Percentiles rank a stretch among this genome's conserved stretches.
phyloP scores from a whole-genome alignment of 805 yeast genomes.

The Brettanomyces nanus region DNA sequence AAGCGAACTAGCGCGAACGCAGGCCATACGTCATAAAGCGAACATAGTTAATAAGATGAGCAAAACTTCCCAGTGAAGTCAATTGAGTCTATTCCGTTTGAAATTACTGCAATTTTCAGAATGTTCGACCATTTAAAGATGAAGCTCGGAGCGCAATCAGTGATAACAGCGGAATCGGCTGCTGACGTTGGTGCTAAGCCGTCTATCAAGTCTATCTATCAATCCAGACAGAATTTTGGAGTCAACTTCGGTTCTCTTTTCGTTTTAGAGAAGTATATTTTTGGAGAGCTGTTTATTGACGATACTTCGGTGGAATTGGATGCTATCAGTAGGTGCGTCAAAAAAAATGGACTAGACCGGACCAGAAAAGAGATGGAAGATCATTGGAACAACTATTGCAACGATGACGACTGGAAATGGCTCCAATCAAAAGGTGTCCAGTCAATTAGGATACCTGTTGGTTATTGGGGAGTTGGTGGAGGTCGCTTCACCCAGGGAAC shows the following conservation, averaged over 20 bases:
- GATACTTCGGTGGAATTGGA: slow-evolving; percentile 64
- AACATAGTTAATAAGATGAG: background rate
- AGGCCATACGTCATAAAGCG: background rate
- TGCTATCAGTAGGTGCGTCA: slow-evolving; percentile 47
- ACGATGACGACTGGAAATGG: slow-evolving; percentile 76
- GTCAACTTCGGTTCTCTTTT: slow-evolving; percentile 81
- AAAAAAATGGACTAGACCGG: slow-evolving; percentile 42
- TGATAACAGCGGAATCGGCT: slow-evolving; percentile 14
- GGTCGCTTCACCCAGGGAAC: slow-evolving; percentile 53
- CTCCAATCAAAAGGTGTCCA: slow-evolving; percentile 60
- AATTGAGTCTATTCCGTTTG: no score
- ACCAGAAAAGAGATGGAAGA: slow-evolving; percentile 45
- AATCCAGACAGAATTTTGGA: slow-evolving; percentile 61
- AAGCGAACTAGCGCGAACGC: background rate
- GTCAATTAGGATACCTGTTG: slow-evolving; percentile 78
- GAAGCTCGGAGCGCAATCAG: background rate
- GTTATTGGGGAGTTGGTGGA: slow-evolving; percentile 80
- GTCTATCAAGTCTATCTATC: slow-evolving; percentile 41
- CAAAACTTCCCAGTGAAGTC: no score
- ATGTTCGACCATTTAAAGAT: slow-evolving; percentile 2
- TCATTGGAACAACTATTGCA: slow-evolving; percentile 60
- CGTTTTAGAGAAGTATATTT: slow-evolving; percentile 75
- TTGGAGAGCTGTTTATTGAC: slow-evolving; percentile 49
- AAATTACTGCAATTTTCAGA: no score
- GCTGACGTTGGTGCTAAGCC: slow-evolving; percentile 30